A percentile compares a stretch with the other conserved stretches of the same genome.
Evolutionary conservation across 768 basidiomycete genomes (phyloP).

Genomic region (Boletus eberwhitei): DNA sequence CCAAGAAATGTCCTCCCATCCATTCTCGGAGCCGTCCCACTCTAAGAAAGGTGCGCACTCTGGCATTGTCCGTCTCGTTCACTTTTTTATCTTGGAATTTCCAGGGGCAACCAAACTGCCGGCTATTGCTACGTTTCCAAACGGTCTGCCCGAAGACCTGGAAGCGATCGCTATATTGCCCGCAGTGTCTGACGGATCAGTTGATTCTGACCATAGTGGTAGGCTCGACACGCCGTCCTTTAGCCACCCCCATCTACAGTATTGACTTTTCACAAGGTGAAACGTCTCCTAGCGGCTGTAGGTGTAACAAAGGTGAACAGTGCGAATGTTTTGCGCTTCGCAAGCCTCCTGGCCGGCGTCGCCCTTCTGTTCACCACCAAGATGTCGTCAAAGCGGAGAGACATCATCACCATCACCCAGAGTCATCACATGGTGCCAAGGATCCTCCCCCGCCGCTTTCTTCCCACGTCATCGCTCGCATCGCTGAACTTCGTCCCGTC

Average conservation of each 20-base stretch:
- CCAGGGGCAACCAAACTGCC: slow-evolving; percentile 58
- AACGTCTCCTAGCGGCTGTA: slow-evolving; percentile 46
- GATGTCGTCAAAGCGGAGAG: slow-evolving; percentile 30
- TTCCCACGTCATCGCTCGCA: slow-evolving; percentile 55
- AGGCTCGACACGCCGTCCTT: slow-evolving; percentile 50
- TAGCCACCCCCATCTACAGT: slow-evolving; percentile 34
- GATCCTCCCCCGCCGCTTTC: slow-evolving; percentile 30
- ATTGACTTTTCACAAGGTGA: slow-evolving; percentile 49
- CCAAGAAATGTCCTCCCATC: slow-evolving; percentile 35
- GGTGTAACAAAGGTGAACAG: slow-evolving; percentile 39
- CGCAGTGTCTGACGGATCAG: slow-evolving; percentile 45
- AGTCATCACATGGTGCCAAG: slow-evolving; percentile 8
- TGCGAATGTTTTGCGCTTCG: slow-evolving; percentile 62
- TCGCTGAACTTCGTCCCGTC: slow-evolving; percentile 65
- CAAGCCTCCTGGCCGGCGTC: slow-evolving; percentile 38
- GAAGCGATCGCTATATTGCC: slow-evolving; percentile 45
- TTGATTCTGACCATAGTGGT: slow-evolving; percentile 66
- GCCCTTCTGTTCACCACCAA: slow-evolving; percentile 28
- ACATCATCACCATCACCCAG: slow-evolving; percentile 18
- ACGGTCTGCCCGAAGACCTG: slow-evolving; percentile 69
- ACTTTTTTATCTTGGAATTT: slow-evolving; percentile 1
- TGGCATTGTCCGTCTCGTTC: background rate
- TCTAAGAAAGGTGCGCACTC: slow-evolving; percentile 62
- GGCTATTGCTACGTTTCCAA: slow-evolving; percentile 74
- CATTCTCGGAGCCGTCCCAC: slow-evolving; percentile 25